Base-by-base conservation (phyloP, 441 rosid species). In the Corymbia citriodora region DNA sequence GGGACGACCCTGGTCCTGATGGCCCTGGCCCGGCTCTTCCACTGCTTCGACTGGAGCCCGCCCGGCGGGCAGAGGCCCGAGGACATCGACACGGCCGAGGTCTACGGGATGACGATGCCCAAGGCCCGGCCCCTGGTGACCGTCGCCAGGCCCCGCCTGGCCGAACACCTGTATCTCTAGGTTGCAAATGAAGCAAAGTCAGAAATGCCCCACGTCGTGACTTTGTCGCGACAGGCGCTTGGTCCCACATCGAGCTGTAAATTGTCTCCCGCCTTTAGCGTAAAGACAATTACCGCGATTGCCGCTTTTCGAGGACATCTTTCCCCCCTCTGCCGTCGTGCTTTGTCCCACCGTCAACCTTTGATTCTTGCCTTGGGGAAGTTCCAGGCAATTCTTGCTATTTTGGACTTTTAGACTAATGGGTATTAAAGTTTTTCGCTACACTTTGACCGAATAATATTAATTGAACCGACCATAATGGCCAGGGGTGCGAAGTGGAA, bases 81-180 rank as follows among this genome's bases (percentile, higher is more conserved):
- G 87, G 93, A 94, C 90, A 90, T 97, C 53, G 96, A 96, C 31
- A 97, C 96, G 1, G 70, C 33, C 3, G 99, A 97, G 92, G 95
- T 96, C 19, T 98, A 97, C 29, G 99, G 99, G 72, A 96, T 97
- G 99, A 97, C 99, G 21, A 97, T 97, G 99, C 99, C 99, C 6
- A 97, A 96, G 90, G 98, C 98, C 87, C 87, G 91, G 90, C 97
- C 99, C 16, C 87, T 97, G 61, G 31, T 93, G 91, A 98, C 97
- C 18, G 3, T 94, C 33, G 96, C 99, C 57, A 93, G 61, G 92
- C 97, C 98, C 7, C 96, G 99, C 33, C 92, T 97, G 88, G 90
- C 94, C 11, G 85, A 90, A 74, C 94, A 95, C 55, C 8, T 96
- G 91, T 96, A 97, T 29, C 63, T 23, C 68, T 79, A 88, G 27